Evolutionary conservation across 208 protist species (phyloP).

Genomic region (Trichomonas tenax): DNA sequence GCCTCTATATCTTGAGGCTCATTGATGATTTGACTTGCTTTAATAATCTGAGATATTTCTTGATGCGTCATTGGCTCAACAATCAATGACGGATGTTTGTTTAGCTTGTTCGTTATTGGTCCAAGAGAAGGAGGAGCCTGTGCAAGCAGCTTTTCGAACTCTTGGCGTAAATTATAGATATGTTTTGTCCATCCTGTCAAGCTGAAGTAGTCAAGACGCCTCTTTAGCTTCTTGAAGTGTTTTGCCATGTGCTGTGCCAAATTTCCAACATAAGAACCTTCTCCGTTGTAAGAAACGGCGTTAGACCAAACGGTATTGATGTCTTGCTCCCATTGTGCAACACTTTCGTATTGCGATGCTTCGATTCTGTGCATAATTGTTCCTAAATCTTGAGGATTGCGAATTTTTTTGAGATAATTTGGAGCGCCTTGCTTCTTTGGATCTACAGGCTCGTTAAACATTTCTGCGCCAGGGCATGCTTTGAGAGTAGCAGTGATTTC

Average conservation of each 20-base stretch:
- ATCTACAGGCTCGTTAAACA: conserved; percentile 5
- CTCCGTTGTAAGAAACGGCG: not conserved
- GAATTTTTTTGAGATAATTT: conserved; percentile 18
- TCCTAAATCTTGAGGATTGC: conserved; percentile 7
- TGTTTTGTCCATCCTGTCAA: not conserved
- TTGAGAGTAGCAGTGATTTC: not conserved
- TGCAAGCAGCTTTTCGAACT: not conserved
- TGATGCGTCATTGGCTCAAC: not conserved
- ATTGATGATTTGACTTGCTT: not conserved
- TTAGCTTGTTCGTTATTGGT: not conserved
- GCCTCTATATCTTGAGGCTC: not conserved
- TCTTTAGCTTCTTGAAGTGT: not conserved
- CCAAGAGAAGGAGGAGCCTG: not conserved
- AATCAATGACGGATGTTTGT: not conserved
- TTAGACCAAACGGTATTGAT: not conserved
- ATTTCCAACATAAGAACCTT: not conserved
- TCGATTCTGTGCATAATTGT: not conserved
- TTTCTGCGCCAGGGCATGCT: not conserved
- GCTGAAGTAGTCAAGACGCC: not conserved
- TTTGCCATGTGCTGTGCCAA: not conserved
- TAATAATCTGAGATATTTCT: not conserved
- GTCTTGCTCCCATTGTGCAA: not conserved
- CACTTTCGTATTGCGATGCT: not conserved
- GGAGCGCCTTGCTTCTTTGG: not conserved
- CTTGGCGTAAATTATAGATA: not conserved